These are phyloP conservation scores for Pseudognaphalium luteoalbum DNA, from an alignment of 129 eudicot species.

Conservation along the genomic window DNA sequence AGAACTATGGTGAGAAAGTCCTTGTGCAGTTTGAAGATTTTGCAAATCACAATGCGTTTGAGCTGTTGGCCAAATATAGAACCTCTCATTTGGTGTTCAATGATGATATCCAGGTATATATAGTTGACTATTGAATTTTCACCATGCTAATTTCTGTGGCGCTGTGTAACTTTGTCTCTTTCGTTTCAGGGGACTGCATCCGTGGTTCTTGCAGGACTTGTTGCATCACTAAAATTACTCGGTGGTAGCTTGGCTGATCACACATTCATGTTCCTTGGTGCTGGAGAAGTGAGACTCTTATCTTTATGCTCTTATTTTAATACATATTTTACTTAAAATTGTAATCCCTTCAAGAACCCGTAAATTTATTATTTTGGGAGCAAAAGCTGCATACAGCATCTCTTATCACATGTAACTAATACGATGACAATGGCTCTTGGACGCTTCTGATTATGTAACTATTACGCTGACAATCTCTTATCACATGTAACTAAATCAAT, in stretches of 20 bases:
- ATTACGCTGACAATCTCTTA: no score
- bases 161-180: conserved; percentile 10
- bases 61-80: conserved; percentile 69
- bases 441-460: neutral
- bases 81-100: conserved; percentile 87
- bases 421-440: neutral
- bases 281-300: conserved; percentile 68
- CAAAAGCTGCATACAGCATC: neutral
- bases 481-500: no score
- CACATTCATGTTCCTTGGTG: conserved; percentile 87
- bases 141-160: neutral
- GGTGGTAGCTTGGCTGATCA: conserved; percentile 91
- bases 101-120: conserved; percentile 91
- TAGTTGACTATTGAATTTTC: conserved; percentile 2
- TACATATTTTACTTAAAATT: neutral
- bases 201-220: conserved; percentile 89
- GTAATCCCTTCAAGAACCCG: neutral
- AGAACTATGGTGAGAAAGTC: conserved; percentile 91
- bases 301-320: neutral
- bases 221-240: conserved; percentile 75
- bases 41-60: conserved; percentile 96
- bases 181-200: conserved; percentile 76
- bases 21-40: conserved; percentile 96
- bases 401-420: neutral
- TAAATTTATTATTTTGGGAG: neutral